Evolutionary conservation across 2,329 filamentous ascomycete genomes (phyloP).

Genomic region (Colletotrichum musicola): DNA sequence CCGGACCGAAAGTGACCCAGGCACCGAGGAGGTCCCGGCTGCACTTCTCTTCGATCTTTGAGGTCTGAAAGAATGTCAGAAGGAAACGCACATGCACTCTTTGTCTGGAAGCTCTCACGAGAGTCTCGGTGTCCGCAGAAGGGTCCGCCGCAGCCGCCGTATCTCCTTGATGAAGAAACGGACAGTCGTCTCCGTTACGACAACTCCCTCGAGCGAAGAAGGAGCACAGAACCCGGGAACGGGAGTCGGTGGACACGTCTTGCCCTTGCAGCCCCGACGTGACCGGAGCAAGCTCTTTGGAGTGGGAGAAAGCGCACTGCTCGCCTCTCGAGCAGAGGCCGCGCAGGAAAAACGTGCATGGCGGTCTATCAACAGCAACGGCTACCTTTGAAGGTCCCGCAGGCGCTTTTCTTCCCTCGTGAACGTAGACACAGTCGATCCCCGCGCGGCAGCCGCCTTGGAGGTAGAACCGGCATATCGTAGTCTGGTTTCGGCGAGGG

Average conservation of each 20-base stretch:
- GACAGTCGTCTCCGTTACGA: not conserved
- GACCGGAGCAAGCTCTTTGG: not conserved
- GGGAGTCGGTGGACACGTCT: not conserved
- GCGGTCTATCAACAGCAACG: too few relatives aligned
- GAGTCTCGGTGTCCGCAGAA: not conserved
- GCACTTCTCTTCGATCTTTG: not conserved
- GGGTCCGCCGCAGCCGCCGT: too few relatives aligned
- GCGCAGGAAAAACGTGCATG: not conserved
- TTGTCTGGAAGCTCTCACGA: not conserved
- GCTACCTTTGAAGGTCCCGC: too few relatives aligned
- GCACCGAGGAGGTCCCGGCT: not conserved
- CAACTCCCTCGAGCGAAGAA: not conserved
- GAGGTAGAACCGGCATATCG: too few relatives aligned
- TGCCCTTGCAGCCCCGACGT: not conserved
- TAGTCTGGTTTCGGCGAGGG: too few relatives aligned
- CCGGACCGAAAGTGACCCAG: not conserved
- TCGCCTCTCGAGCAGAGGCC: not conserved
- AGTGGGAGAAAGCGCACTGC: not conserved
- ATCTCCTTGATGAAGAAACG: not conserved
- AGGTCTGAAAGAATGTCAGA: not conserved
- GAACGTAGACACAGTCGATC: too few relatives aligned
- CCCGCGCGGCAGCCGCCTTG: too few relatives aligned
- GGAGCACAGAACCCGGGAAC: not conserved
- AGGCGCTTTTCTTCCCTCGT: too few relatives aligned
- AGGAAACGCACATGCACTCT: too few relatives aligned